Base-by-base conservation (phyloP, 2,329 filamentous ascomycete genomes). In the Bretziella fagacearum region DNA sequence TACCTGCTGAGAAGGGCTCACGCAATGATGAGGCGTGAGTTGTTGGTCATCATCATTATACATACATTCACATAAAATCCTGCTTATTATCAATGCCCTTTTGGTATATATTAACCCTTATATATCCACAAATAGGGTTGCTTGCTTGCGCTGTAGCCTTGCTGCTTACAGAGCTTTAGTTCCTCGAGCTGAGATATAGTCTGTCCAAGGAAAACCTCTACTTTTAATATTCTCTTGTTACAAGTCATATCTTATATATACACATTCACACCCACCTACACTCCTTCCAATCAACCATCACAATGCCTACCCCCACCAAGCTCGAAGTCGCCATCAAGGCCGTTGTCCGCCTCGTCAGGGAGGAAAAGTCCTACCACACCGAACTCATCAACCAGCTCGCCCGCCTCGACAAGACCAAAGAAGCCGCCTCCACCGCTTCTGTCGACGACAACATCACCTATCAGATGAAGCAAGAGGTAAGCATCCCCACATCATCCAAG, bases 341-440 rank as follows among this genome's bases (percentile, higher is more conserved):
- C 17, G 76, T 96, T 54, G 70, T 74, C 56, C 84, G 91, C 50
- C 74, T 96, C 41, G 75, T 94, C 54, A 95, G 93, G 63, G 91
- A 98, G 63, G 84, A 95, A 62, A 69, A 73, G 32, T 89, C 80
- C 56, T 96, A 98, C 66, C 81, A 87, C 68, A 81, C 81, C 59
- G 91, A 98, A 62, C 72, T 87, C 17, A 67, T 73, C 53, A 69
- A 79, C 53, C 87, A 96, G 60, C 71, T 83, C 55, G 71, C 73
- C 52, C 75, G 81, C 48, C 73, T 93, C 53, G 66, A 69, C 37
- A 76, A 81, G 55, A 60, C 74, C 26, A 60, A 67, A 35, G 61
- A 58, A n/a, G 65, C 62, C 22, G 61, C 63, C 3, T 65, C 62
- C 13, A 68, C 73, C 46, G 65, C 62, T 8, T 68, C 73, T 44